Percentiles rank a stretch among this genome's conserved stretches.
Evolutionary conservation across 1,284 basidiomycete species (phyloP).

Genomic region (Pisolithus thermaeus): DNA sequence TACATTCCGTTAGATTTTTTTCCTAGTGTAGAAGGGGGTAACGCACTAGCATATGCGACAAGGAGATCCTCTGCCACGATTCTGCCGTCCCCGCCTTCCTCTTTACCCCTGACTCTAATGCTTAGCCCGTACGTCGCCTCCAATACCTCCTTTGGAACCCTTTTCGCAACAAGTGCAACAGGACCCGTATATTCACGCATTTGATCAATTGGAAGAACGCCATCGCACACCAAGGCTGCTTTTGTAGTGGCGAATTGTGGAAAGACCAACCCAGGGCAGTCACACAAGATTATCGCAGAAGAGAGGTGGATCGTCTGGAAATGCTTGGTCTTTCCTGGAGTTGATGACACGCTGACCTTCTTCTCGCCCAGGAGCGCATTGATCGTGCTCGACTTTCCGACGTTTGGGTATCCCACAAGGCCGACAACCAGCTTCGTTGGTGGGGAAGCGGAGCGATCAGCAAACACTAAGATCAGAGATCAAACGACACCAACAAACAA

Average conservation of each 20-base stretch:
- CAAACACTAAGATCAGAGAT: conserved; percentile 49
- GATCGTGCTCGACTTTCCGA: conserved; percentile 96
- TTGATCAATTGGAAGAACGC: conserved; percentile 97
- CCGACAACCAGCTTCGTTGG: conserved; percentile 81
- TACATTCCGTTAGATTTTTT: conserved; percentile 8
- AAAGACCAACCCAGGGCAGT: conserved; percentile 98
- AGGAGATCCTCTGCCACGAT: conserved; percentile 83
- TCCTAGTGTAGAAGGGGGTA: not conserved
- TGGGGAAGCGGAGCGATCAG: conserved; percentile 53
- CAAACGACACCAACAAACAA: not conserved
- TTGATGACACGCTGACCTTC: conserved; percentile 96
- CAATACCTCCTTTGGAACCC: conserved; percentile 82
- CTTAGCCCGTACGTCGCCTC: conserved; percentile 87
- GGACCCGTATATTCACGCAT: conserved; percentile 94
- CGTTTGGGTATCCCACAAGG: conserved; percentile 98
- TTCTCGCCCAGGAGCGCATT: conserved; percentile 95
- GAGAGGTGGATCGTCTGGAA: conserved; percentile 98
- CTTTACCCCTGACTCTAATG: conserved; percentile 61
- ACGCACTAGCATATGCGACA: conserved; percentile 86
- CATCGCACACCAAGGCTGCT: conserved; percentile 94
- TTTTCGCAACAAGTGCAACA: conserved; percentile 70
- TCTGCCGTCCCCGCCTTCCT: conserved; percentile 83
- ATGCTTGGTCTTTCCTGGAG: conserved; percentile 98
- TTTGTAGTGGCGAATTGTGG: conserved; percentile 97
- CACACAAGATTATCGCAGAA: conserved; percentile 85